These are phyloP conservation scores for Xylaria sp. DNA, from an alignment of 2,329 filamentous ascomycete genomes.

Conservation along the genomic window DNA sequence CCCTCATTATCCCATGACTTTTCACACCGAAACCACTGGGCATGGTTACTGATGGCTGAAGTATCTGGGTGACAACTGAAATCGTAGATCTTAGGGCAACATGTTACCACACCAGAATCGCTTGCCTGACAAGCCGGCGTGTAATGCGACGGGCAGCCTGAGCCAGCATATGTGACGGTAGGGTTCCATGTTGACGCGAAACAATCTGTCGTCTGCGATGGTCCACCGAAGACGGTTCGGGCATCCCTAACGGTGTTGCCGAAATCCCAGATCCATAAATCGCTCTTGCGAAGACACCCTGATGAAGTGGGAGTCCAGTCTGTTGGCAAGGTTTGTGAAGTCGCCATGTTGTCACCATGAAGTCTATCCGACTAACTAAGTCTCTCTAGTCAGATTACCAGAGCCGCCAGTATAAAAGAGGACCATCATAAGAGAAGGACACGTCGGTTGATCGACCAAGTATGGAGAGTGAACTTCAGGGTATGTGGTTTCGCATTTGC, in stretches of 20 bases:
- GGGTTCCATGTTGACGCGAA: constrained; percentile 39
- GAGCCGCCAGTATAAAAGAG: constrained; percentile 27
- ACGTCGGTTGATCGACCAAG: background rate
- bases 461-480: background rate
- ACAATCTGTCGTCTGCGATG: constrained; percentile 43
- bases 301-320: constrained; percentile 26
- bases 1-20: constrained; percentile 21
- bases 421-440: background rate
- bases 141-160: constrained; percentile 42
- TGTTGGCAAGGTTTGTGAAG: constrained; percentile 33
- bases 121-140: constrained; percentile 40
- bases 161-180: constrained; percentile 37
- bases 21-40: constrained; percentile 37
- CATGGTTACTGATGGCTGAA: constrained; percentile 17
- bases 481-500: background rate
- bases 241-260: constrained; percentile 16
- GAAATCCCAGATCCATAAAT: constrained; percentile 45
- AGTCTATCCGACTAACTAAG: background rate
- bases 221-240: constrained; percentile 43
- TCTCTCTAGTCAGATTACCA: constrained; percentile 31
- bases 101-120: constrained; percentile 38
- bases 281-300: constrained; percentile 38
- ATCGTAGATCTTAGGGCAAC: constrained; percentile 40
- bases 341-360: constrained; percentile 31
- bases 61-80: constrained; percentile 32